These are phyloP conservation scores for Trametes cingulata DNA, from an alignment of 768 basidiomycete species.

Conservation along the genomic window DNA sequence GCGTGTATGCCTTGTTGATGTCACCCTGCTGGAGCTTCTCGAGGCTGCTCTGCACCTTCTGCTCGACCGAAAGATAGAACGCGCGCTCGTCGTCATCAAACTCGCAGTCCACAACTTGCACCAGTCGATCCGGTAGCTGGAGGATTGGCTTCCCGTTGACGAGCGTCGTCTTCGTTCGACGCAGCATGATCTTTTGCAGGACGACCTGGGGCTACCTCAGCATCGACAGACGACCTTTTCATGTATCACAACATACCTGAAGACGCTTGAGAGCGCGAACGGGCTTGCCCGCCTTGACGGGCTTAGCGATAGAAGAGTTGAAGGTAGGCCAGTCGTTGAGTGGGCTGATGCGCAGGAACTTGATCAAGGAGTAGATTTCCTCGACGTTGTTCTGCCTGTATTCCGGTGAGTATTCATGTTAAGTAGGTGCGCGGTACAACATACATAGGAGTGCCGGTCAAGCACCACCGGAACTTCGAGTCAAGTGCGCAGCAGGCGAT, in stretches of 20 bases:
- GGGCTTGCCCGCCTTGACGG: constrained; percentile 70
- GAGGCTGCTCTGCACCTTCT: constrained; percentile 40
- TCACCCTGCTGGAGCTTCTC: constrained; percentile 63
- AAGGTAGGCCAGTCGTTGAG: constrained; percentile 80
- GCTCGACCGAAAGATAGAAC: constrained; percentile 70
- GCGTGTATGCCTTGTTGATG: constrained; percentile 62
- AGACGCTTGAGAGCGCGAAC: constrained; percentile 79
- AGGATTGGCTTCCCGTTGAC: constrained; percentile 83
- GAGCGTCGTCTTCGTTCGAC: constrained; percentile 73
- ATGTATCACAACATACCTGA: constrained; percentile 48
- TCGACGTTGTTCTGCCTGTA: constrained; percentile 84
- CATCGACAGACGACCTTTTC: too few species aligned
- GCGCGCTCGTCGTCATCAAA: constrained; percentile 76
- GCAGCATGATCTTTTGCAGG: constrained; percentile 84
- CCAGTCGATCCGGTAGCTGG: constrained; percentile 70
- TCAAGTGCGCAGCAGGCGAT: constrained; percentile 43
- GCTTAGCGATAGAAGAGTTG: constrained; percentile 74
- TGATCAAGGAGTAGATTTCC: constrained; percentile 86
- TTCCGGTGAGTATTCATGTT: neutral
- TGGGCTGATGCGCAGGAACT: constrained; percentile 84
- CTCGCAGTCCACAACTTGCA: constrained; percentile 71
- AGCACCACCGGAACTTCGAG: constrained; percentile 51
- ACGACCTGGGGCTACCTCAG: constrained; percentile 52
- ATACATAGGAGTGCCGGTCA: constrained; percentile 47
- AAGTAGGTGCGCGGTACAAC: neutral